Base-by-base conservation (phyloP, 176 grass and related monocot species). In the Lolium perenne region DNA sequence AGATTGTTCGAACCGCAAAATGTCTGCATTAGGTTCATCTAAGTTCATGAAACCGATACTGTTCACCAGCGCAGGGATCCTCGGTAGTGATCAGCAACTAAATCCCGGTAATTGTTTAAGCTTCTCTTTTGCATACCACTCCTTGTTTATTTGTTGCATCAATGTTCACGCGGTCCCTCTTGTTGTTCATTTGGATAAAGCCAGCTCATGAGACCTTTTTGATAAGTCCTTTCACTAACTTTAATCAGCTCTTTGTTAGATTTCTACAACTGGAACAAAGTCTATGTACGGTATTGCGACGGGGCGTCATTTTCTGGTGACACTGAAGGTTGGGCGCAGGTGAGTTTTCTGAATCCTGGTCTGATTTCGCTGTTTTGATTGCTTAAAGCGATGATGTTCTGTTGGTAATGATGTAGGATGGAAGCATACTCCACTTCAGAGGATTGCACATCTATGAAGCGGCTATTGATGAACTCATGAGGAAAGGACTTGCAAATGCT, bases 361-460 rank as follows among this genome's bases (percentile, higher is more conserved):
- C 21, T 6, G n/a, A 7, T 14, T 4, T 49, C 43, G 11, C 13
- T 73, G 2, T 49, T 47, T 48, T 13, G 2, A 20, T 73, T 48
- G n/a, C n/a, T 8, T 48, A 20, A 48, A 7, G 70, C 14, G 68
- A 71, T 46, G 20, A 71, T 71, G 18, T 1, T 72, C 10, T 72
- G 20, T 73, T 48, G 11, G 11, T 49, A 73, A 25, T 48, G n/a
- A 22, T 73, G 41, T 49, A 49, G 70, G 70, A 73, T 73, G 70
- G 70, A 23, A 73, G 41, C 70, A 49, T 8, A 15, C 70, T 73
- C 3, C 54, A 43, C 80, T 97, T 93, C 83, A 95, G 87, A 89
- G 95, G 95, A 57, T 82, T 90, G 77, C 85, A 72, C 47, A 95
- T 92, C 80, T 95, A 87, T 73, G 59, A 93, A 88, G 82, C 92